Evolutionary conservation across 1,284 basidiomycete genomes (phyloP), one percentile per base, ranked within the genome.

Genomic region (Pulveroboletus sp.): DNA sequence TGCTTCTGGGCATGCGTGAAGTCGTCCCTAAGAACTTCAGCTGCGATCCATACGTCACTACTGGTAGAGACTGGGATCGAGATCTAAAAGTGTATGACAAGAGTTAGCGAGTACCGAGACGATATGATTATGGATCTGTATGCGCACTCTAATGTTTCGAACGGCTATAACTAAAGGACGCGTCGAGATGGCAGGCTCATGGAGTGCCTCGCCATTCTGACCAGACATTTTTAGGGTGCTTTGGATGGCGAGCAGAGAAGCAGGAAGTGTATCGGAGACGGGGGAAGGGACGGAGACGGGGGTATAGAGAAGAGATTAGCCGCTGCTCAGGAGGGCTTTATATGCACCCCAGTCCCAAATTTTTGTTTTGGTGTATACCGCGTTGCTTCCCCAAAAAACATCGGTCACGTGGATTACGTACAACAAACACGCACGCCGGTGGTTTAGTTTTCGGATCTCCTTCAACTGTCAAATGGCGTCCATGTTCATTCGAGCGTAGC

Each of bases 21-120:
- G 63, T 94, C 91, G 67, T 95, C 92, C 71, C 90, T 82, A 60
- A 95, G 83, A 66, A 94, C 86, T 74, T 94, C 92, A 54, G 92
- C 92, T 50, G 86, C 82, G 67, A 94, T 91, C 93, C 94, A 96
- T 73, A 93, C 86, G 70, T 92, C 84, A 62, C 78, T 68, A 39
- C 80, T 78, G 20, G 90, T 87, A 47, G 91, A 87, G 60, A 96
- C 90, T 57, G 91, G 92, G 72, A 96, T 86, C 61, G 89, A 87
- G 62, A 96, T 74, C 90, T 92, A 63, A 45, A 62, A 57, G n/a
- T 42, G 43, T 35, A 49, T 44, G 26, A 46, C 44, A 40, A 54
- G 35, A 33, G 33, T 71, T 45, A 66, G 49, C 39, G 55, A 36
- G 48, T 14, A 24, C 7, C 53, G 39, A 56, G 20, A 50, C 10